Evolutionary conservation across 306 rosid species (phyloP), one percentile per base, ranked within the genome.

Genomic region (Cucurbita moschata): DNA sequence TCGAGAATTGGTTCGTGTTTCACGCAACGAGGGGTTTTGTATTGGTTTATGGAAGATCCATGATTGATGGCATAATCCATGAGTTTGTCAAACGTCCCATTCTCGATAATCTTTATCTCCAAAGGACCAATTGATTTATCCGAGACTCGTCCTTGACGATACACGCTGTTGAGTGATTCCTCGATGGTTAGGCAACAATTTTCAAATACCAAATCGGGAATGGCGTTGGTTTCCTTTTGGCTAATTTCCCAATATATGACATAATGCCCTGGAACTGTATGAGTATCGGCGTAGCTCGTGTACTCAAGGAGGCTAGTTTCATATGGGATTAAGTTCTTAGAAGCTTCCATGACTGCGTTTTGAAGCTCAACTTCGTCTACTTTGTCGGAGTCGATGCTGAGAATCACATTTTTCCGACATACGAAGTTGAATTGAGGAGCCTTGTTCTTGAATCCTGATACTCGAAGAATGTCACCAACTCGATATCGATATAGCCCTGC

Each of bases 41-140:
- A 88, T 81, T 86, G 93, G 56, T 88, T 88, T 77, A 88, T 88
- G 5, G 90, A 86, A 0, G 90, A 84, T 50, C 88, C 93, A 15
- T 79, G 79, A 60, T 76, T 79, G 4, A 88, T 44, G 13, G 88
- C 86, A 47, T 84, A 82, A 50, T 86, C 90, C 93, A 86, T 84
- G 46, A 88, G 82, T 52, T 79, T 79, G 21, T 86, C 90, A 58
- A 88, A 86, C 3, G 88, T 88, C 21, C 93, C 93, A 19, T 10
- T 70, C 59, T 88, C 88, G 23, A 86, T 84, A 5, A 86, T 35
- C 83, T 79, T 84, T 21, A 88, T 81, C 79, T 86, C 88, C 53
- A 88, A 68, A 7, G 92, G 84, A 3, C 92, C 92, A 58, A 88
- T 77, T 1, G 88, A 86, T 49, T 86, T 80, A 55, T 82, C 88